Conservation (phyloP, 2,329 filamentous ascomycete genomes). For the Aspergillus pseudoviridinutans region DNA sequence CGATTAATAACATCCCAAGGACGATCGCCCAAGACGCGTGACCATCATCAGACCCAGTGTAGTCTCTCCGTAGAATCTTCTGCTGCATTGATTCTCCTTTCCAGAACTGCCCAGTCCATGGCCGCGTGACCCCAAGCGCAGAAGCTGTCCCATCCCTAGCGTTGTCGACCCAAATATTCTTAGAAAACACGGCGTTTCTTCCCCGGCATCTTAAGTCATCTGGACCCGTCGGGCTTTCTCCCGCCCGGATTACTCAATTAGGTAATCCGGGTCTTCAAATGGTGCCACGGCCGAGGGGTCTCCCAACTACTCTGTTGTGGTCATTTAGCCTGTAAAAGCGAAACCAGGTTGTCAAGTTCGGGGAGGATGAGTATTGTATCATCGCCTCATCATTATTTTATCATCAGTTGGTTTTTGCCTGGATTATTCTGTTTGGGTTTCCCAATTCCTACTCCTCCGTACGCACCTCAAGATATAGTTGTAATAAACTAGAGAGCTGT, state of each 20-base stretch:
- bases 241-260: constrained; percentile 11
- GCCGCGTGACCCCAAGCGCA: background rate
- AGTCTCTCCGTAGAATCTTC: background rate
- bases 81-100: background rate
- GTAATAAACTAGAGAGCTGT: no score
- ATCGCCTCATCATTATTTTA: background rate
- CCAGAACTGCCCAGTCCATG: background rate
- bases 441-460: background rate
- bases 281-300: no score
- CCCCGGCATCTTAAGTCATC: background rate
- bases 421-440: background rate
- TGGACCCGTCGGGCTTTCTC: constrained; percentile 1
- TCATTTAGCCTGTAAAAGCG: no score
- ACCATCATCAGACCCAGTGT: background rate
- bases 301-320: no score
- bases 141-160: background rate
- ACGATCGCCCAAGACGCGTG: background rate
- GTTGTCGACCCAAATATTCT: background rate
- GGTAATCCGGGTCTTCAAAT: constrained; percentile 8
- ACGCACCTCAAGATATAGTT: background rate
- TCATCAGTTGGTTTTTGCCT: background rate
- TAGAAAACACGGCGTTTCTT: background rate
- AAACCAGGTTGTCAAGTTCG: background rate
- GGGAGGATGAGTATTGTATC: background rate
- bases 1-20: background rate